Percentiles rank a stretch among this genome's conserved stretches.
phyloP scores from a whole-genome alignment of 164 flowering plant species.

The Chimonanthus salicifolius region DNA sequence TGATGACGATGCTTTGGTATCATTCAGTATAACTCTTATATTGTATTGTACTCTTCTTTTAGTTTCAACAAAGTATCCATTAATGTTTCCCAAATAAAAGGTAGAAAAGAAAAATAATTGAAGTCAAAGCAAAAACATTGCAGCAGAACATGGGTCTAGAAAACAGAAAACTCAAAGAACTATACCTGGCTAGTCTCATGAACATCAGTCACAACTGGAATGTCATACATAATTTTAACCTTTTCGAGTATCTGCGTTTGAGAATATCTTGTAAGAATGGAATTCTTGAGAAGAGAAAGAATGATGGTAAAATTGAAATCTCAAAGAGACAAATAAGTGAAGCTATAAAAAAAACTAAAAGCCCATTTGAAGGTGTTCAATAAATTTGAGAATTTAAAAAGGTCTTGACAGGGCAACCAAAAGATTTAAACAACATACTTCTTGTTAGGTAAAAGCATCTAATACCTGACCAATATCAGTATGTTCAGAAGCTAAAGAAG shows the following conservation, averaged over 20 bases:
- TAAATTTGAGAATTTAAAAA: no score
- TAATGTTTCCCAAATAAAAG: not conserved
- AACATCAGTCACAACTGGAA: constrained; percentile 94
- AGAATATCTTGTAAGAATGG: constrained; percentile 1
- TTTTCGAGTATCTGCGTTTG: constrained; percentile 81
- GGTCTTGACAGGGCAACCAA: no score
- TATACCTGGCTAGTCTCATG: constrained; percentile 80
- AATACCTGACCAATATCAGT: no score
- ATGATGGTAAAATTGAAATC: not conserved
- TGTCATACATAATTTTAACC: constrained; percentile 74
- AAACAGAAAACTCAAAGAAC: not conserved
- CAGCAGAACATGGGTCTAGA: not conserved
- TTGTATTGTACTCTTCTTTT: no score
- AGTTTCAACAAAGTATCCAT: not conserved
- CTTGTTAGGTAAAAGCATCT: no score
- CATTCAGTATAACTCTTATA: no score
- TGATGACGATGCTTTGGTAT: no score
- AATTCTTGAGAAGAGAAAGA: not conserved
- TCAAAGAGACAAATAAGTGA: not conserved
- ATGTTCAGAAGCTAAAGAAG: no score
- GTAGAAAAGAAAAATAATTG: no score
- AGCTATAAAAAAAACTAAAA: not conserved
- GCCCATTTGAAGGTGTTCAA: not conserved
- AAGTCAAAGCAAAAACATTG: not conserved
- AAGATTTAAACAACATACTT: no score